A percentile compares a stretch with the other conserved stretches of the same genome.
Conservation (phyloP, 306 rosid species). For the Purshia tridentata region DNA sequence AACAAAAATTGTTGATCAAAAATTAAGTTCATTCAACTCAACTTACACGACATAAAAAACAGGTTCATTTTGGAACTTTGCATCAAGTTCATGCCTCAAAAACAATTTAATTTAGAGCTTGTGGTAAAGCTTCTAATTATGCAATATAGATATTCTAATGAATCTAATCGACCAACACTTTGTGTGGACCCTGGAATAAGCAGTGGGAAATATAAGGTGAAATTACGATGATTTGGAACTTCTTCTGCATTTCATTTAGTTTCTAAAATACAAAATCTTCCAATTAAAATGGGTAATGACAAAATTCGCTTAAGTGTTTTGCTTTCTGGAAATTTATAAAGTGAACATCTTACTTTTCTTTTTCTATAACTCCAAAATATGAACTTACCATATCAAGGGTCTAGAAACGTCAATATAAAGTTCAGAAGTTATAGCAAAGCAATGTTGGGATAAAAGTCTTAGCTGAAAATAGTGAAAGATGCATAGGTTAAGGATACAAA, state of each 20-base stretch:
- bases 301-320: neutral
- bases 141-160: neutral
- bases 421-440: neutral
- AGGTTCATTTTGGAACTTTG: neutral
- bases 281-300: neutral
- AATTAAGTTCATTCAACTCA: neutral
- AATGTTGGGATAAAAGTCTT: neutral
- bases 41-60: neutral
- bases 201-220: neutral
- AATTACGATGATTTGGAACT: neutral
- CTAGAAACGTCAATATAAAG: neutral
- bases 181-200: neutral
- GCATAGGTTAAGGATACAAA: slow-evolving; percentile 65
- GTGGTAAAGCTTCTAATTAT: neutral
- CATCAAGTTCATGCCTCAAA: slow-evolving; percentile 14
- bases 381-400: neutral
- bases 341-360: neutral
- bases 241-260: neutral
- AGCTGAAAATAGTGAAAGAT: slow-evolving; percentile 15
- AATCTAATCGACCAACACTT: neutral
- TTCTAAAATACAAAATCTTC: neutral
- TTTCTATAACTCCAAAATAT: neutral
- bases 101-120: slow-evolving; percentile 10
- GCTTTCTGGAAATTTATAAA: neutral
- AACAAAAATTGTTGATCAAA: neutral